Base-by-base conservation (phyloP, 2,329 filamentous ascomycete species). In the Arthrocladium fulminans region DNA sequence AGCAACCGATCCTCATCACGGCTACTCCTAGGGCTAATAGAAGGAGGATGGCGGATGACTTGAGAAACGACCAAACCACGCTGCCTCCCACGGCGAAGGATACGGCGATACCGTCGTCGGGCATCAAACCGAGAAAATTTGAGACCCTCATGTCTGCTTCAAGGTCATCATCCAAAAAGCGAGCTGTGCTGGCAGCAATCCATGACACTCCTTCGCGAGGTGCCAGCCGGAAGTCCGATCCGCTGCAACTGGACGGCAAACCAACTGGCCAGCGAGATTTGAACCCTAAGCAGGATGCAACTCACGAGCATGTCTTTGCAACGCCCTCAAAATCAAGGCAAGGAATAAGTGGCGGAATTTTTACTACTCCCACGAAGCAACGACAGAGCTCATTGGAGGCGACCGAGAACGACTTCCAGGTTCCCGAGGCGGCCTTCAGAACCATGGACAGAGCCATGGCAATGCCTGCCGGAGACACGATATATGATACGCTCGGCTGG, bases 1-100 rank as follows among this genome's bases (percentile, higher is more conserved):
- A 63, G 8, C 65, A 70, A 53, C 64, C 67, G 6, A 67, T 73
- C 19, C 72, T 73, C 56, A 71, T 74, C 47, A 71, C 70, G 58
- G 71, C 70, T 15, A 74, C 72, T 3, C 72, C 72, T 3, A 67
- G 63, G 46, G 62, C 62, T 7, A 60, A 61, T 42, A 62, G 66
- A 24, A 64, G 61, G 56, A 65, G 57, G 48, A 61, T 68, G 7
- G 15, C 40, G 10, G 48, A 38, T 13, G 43, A 51, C 10, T 8
- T 27, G 9, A 53, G 56, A 34, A 45, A 54, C n/a, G 54, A 52
- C 13, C 38, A 48, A 24, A 46, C 48, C 8, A 45, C 39, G 51
- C 55, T 54, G 39, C 47, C 47, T 2, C 50, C 53, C 13, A 19
- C 47, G 32, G 25, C 45, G 23, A 46, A 51, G 23, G 51, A 53